A percentile compares a stretch with the other conserved stretches of the same genome.
phyloP scores from a whole-genome alignment of 495 filamentous ascomycete species.

The Penicillium arizonense region DNA sequence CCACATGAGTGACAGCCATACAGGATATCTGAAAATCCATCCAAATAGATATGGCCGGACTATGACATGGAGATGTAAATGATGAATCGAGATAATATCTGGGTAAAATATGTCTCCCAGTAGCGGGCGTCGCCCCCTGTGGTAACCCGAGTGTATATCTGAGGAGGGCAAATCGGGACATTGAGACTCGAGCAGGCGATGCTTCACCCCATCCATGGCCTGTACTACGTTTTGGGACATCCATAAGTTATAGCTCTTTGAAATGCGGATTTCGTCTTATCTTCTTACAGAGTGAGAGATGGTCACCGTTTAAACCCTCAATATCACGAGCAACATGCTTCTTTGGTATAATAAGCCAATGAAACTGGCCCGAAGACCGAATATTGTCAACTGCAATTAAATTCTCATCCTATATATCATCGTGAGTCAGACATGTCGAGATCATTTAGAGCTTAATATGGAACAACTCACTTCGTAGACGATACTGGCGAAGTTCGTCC shows the following conservation, averaged over 20 bases:
- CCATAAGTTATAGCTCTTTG: too few species aligned
- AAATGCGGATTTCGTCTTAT: background rate
- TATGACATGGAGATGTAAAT: constrained; percentile 4
- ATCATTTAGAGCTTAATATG: background rate
- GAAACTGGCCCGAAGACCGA: background rate
- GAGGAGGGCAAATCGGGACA: background rate
- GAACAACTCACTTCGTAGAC: background rate
- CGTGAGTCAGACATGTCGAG: too few species aligned
- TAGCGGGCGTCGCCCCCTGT: background rate
- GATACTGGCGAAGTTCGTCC: background rate
- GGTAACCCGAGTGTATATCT: background rate
- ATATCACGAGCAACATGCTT: background rate
- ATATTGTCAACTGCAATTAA: constrained; percentile 1
- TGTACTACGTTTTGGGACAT: background rate
- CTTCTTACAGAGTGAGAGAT: background rate
- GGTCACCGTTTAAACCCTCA: background rate
- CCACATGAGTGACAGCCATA: constrained; percentile 3
- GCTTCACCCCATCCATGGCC: background rate
- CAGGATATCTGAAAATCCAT: background rate
- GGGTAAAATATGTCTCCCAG: background rate
- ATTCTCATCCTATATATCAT: background rate
- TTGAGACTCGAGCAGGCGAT: background rate
- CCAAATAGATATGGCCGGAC: background rate
- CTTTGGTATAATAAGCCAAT: constrained; percentile 4
- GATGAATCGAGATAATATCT: background rate